These are phyloP conservation scores for Sergeia podlipaevii DNA, from an alignment of 208 protist genomes.

Conservation along the genomic window DNA sequence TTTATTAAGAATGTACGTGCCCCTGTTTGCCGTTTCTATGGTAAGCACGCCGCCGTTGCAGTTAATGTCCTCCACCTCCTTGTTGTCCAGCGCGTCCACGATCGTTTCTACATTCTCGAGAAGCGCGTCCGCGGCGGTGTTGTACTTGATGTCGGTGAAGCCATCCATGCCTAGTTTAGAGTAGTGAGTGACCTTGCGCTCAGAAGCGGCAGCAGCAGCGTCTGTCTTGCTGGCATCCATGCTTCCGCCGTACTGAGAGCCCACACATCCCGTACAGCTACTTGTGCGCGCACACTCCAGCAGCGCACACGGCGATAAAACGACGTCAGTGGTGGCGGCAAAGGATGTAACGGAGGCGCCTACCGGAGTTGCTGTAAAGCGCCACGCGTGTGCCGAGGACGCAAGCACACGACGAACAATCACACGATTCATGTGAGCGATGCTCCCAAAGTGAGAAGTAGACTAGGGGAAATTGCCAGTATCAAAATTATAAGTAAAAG, in stretches of 20 bases:
- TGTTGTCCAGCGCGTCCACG: constrained; percentile 49
- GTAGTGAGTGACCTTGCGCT: constrained; percentile 22
- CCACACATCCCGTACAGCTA: no score
- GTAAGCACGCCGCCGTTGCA: constrained; percentile 69
- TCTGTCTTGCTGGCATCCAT: no score
- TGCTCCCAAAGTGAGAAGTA: no score
- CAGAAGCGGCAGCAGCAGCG: neutral
- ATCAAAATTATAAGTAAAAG: no score
- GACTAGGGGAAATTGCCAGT: no score
- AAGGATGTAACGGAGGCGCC: neutral
- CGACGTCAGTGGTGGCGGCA: neutral
- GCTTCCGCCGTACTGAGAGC: no score
- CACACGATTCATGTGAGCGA: no score
- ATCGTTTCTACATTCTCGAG: constrained; percentile 53
- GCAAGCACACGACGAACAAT: neutral
- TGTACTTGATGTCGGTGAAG: constrained; percentile 77
- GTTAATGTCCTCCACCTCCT: constrained; percentile 61
- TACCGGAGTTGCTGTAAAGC: neutral
- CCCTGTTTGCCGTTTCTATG: constrained; percentile 49
- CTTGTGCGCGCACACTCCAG: neutral
- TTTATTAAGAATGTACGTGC: constrained; percentile 91
- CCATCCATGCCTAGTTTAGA: constrained; percentile 81
- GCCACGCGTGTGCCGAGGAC: neutral
- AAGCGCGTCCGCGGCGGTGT: constrained; percentile 63
- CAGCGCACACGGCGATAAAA: neutral